Percentiles rank a stretch among this genome's conserved stretches.
phyloP scores from a whole-genome alignment of 306 rosid genomes.

The Carpinus viminea region DNA sequence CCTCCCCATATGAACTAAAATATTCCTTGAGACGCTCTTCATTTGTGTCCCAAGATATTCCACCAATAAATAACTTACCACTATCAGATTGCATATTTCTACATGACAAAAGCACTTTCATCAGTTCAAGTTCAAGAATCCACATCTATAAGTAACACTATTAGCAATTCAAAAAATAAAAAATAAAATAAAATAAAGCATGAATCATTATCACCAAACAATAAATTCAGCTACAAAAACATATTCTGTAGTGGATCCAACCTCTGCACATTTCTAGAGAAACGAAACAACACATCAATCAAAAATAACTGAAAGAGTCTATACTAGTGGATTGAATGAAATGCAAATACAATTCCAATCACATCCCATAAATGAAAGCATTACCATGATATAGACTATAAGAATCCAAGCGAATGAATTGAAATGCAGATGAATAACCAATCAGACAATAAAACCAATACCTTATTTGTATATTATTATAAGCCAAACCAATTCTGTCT shows the following conservation, averaged over 20 bases:
- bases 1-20: conserved; percentile 82
- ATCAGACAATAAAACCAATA: conserved; percentile 34
- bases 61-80: conserved; percentile 93
- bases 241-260: conserved; percentile 44
- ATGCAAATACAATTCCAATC: conserved; percentile 30
- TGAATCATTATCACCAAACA: conserved; percentile 7
- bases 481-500: conserved; percentile 47
- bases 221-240: conserved; percentile 13
- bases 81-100: conserved; percentile 96
- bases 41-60: conserved; percentile 98
- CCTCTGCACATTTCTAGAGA: conserved; percentile 13
- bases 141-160: conserved; percentile 41
- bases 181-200: conserved; percentile 12
- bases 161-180: conserved; percentile 20
- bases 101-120: conserved; percentile 39
- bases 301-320: conserved; percentile 20
- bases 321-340: conserved; percentile 24
- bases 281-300: conserved; percentile 9
- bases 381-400: conserved; percentile 25
- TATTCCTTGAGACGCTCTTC: conserved; percentile 96
- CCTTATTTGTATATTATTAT: conserved; percentile 39
- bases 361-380: conserved; percentile 35
- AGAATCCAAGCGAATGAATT: conserved; percentile 19
- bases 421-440: conserved; percentile 41
- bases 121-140: conserved; percentile 37